phyloP scores from a whole-genome alignment of 352 stramenopile genomes.

The Peronospora farinosa region DNA sequence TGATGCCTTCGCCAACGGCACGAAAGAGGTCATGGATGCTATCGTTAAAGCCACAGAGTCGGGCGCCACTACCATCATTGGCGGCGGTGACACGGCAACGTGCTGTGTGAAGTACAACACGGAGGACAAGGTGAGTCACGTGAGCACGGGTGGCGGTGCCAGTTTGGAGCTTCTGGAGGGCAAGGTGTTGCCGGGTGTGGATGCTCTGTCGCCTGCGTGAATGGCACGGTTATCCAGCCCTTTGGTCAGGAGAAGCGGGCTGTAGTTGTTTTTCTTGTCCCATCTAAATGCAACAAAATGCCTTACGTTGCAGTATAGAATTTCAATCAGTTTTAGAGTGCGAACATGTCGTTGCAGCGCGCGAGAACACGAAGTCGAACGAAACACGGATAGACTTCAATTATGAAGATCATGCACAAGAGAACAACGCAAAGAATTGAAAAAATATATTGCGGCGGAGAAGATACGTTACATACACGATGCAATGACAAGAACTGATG shows the following conservation, averaged over 20 bases:
- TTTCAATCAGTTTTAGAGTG: not conserved
- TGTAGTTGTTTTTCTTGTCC: constrained; percentile 19
- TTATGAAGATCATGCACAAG: not conserved
- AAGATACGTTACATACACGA: constrained; percentile 32
- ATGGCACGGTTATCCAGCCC: constrained; percentile 14
- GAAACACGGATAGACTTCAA: not conserved
- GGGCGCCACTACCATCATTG: constrained; percentile 96
- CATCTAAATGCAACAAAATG: constrained; percentile 24
- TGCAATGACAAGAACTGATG: constrained; percentile 27
- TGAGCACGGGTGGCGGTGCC: constrained; percentile 92
- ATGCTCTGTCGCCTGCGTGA: constrained; percentile 86
- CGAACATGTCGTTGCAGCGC: constrained; percentile 6
- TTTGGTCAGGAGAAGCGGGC: constrained; percentile 19
- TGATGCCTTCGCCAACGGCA: constrained; percentile 93
- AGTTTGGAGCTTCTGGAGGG: constrained; percentile 96
- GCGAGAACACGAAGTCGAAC: constrained; percentile 1
- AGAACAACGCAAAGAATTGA: constrained; percentile 11
- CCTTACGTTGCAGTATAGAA: not conserved
- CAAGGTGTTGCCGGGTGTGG: constrained; percentile 97
- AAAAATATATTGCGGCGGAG: constrained; percentile 19
- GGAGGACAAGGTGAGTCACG: constrained; percentile 87
- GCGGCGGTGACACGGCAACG: constrained; percentile 95
- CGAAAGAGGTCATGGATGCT: constrained; percentile 93
- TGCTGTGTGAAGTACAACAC: constrained; percentile 86
- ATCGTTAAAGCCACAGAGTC: constrained; percentile 92